Conservation (phyloP, 495 filamentous ascomycete species). For the Podospora pseudocomata region DNA sequence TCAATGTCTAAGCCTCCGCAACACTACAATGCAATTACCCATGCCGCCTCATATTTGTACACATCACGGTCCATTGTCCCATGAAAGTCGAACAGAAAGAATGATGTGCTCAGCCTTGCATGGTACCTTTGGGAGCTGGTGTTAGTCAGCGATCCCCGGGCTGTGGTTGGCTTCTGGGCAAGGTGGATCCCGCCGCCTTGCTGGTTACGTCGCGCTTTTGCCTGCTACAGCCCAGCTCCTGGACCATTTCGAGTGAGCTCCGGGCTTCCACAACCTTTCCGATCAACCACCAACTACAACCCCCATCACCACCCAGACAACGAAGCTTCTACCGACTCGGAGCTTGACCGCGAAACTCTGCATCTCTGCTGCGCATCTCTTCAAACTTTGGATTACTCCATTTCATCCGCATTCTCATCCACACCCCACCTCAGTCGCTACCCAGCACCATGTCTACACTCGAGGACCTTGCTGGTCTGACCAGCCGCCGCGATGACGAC, state of each 20-base stretch:
- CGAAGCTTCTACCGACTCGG: background rate
- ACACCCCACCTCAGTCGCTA: conserved; percentile 7
- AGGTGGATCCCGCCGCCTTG: conserved; percentile 17
- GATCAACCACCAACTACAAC: conserved; percentile 20
- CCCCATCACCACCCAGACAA: conserved; percentile 14
- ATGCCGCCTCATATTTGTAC: background rate
- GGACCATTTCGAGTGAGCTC: conserved; percentile 29
- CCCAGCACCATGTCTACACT: conserved; percentile 36
- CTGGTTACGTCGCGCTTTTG: conserved; percentile 41
- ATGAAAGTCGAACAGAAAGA: background rate
- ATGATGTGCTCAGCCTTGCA: background rate
- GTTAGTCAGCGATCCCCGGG: conserved; percentile 16
- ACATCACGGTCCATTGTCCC: background rate
- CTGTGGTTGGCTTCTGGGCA: background rate
- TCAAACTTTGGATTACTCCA: background rate
- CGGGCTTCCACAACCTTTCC: conserved; percentile 19
- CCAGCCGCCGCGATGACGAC: conserved; percentile 68
- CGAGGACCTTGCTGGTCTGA: conserved; percentile 44
- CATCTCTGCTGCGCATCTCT: background rate
- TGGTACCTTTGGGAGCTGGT: background rate
- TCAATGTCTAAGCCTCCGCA: background rate
- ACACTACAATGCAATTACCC: background rate
- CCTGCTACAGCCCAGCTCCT: conserved; percentile 30
- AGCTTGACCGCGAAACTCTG: background rate
- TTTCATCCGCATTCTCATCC: background rate